Percentiles rank a stretch among this genome's conserved stretches.
Conservation (phyloP, 805 yeast genomes). For the Candida quercuum region DNA sequence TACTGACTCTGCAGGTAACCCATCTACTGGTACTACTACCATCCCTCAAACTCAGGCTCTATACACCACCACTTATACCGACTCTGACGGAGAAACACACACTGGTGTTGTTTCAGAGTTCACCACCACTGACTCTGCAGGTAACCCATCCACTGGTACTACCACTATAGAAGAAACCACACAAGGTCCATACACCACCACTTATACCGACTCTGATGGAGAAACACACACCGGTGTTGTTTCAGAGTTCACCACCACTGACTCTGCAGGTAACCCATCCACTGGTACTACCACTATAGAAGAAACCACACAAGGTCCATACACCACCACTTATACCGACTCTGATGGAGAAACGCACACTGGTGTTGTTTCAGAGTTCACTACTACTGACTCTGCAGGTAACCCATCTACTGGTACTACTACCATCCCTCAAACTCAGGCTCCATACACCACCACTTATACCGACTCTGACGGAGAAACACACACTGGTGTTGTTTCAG, state of each 20-base stretch:
- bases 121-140: too few relatives aligned
- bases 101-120: too few relatives aligned
- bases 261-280: constrained; percentile 1
- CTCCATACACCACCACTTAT: constrained; percentile 10
- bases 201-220: constrained; percentile 2
- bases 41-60: neutral
- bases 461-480: too few relatives aligned
- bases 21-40: constrained; percentile 6
- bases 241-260: constrained; percentile 4
- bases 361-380: constrained; percentile 4
- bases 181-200: constrained; percentile 4
- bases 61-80: constrained; percentile 10
- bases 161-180: too few relatives aligned
- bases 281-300: constrained; percentile 4
- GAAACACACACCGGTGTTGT: constrained; percentile 4
- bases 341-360: constrained; percentile 2
- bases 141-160: too few relatives aligned
- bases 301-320: neutral
- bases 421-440: neutral
- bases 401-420: constrained; percentile 4
- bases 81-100: too few relatives aligned
- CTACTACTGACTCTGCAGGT: constrained; percentile 4
- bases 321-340: constrained; percentile 4
- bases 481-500: too few relatives aligned
- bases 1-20: constrained; percentile 2